phyloP scores from a whole-genome alignment of 1,284 basidiomycete genomes.

The Vanrija sp. region DNA sequence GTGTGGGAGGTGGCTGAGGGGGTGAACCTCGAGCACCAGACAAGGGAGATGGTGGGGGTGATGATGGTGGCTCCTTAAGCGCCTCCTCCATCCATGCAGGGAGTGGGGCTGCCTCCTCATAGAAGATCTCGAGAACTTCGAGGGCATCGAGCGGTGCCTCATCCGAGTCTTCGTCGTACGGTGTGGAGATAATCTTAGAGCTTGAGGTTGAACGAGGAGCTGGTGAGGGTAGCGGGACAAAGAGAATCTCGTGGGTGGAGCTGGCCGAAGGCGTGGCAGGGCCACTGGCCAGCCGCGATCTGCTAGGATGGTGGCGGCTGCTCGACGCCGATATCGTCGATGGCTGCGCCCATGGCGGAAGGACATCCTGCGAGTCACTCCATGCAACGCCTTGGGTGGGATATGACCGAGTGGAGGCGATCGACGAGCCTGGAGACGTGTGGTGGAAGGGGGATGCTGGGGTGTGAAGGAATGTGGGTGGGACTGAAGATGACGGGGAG shows the following conservation, averaged over 20 bases:
- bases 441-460: no score
- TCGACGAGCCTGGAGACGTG: no score
- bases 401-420: no score
- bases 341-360: not conserved
- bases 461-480: no score
- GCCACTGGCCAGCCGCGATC: not conserved
- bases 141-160: constrained; percentile 6
- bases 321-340: not conserved
- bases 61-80: not conserved
- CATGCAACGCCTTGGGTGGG: no score
- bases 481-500: no score
- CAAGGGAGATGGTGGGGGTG: not conserved
- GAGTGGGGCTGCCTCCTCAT: not conserved
- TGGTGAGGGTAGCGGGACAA: not conserved
- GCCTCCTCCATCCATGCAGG: constrained; percentile 1
- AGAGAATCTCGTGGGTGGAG: not conserved
- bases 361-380: no score
- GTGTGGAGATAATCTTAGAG: not conserved
- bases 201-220: not conserved
- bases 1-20: constrained; percentile 8
- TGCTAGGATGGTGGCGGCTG: not conserved
- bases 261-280: not conserved
- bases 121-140: constrained; percentile 14
- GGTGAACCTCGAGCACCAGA: constrained; percentile 1
- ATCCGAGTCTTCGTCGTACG: constrained; percentile 4